Conservation (phyloP, 2,329 filamentous ascomycete genomes). For the Monosporascus sp. region DNA sequence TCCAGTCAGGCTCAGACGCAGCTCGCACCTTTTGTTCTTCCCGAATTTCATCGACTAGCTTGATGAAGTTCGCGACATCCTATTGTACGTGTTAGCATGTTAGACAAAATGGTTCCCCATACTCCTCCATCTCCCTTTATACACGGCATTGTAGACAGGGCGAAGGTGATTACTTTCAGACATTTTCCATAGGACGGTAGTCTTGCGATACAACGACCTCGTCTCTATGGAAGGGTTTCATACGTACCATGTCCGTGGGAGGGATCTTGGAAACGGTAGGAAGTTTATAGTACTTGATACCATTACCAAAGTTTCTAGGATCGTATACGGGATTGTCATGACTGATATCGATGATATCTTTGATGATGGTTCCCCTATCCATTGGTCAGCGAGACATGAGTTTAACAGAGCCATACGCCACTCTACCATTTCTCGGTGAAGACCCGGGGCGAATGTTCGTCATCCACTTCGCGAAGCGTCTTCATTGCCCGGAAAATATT, state of each 20-base stretch:
- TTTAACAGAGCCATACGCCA: slow-evolving; percentile 3
- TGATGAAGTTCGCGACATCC: slow-evolving; percentile 51
- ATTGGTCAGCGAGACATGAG: slow-evolving; percentile 26
- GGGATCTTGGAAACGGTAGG: slow-evolving; percentile 90
- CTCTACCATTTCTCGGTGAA: slow-evolving; percentile 46
- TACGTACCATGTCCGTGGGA: slow-evolving; percentile 51
- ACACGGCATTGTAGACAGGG: too few relatives aligned
- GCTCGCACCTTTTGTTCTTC: slow-evolving; percentile 44
- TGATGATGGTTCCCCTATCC: slow-evolving; percentile 61
- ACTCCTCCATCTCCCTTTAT: not conserved
- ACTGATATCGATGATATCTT: slow-evolving; percentile 82
- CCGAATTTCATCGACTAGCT: slow-evolving; percentile 54
- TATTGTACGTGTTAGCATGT: slow-evolving; percentile 1
- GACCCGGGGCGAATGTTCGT: slow-evolving; percentile 67
- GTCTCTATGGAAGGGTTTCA: slow-evolving; percentile 31
- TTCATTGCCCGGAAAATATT: slow-evolving; percentile 85
- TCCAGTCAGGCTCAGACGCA: slow-evolving; percentile 34
- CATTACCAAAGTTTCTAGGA: slow-evolving; percentile 62
- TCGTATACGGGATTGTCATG: slow-evolving; percentile 90
- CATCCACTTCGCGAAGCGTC: slow-evolving; percentile 84
- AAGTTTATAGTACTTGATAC: slow-evolving; percentile 76
- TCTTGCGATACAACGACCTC: not conserved
- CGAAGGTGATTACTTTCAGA: too few relatives aligned
- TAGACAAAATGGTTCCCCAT: not conserved
- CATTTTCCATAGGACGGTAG: too few relatives aligned